Evolutionary conservation across 106 monocot species (phyloP), one percentile per base, ranked within the genome.

Genomic region (Dactylorhiza incarnata): DNA sequence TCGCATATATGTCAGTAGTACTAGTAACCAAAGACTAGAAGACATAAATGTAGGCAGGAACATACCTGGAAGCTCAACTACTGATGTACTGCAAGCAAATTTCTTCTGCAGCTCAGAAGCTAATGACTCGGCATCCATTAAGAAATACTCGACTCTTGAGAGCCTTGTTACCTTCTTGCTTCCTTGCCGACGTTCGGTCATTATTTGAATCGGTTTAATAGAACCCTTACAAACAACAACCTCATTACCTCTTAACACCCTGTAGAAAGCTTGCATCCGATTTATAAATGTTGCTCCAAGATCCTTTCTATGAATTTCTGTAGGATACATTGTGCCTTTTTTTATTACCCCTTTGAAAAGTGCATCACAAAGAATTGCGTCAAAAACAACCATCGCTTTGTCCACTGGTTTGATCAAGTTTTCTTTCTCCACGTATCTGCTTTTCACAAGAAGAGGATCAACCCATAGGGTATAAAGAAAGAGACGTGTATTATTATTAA

Each of bases 71-170:
- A 99, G 89, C 70, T 99, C 99, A 14, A 82, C 83, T 53, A 88
- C 80, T 6, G 99, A 78, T 71, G 99, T 99, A 77, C 99, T 99
- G 79, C 99, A 99, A 15, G 99, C 99, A 82, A 99, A 99, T 78
- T 99, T 99, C 86, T 94, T 99, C 77, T 99, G 99, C 9, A 99
- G 78, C 73, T 99, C 94, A 25, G 94, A 89, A 37, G 94, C 91
- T 50, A 99, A 75, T 13, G 81, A 80, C 49, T 99, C 99, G 29
- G 99, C 86, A 73, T 91, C 89, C 81, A 99, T 66, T 71, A 99
- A 85, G 72, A 99, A 99, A 50, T 86, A 80, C 52, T 99, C 99
- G 37, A 99, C 6, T 16, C 99, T 94, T 23, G 94, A 89, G 23
- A 97, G 82, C 59, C 83, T 86, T 12, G 99, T 99, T 76, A 99